Evolutionary conservation across 495 filamentous ascomycete species (phyloP), one percentile per base, ranked within the genome.

Genomic region (Immersiella caudata): DNA sequence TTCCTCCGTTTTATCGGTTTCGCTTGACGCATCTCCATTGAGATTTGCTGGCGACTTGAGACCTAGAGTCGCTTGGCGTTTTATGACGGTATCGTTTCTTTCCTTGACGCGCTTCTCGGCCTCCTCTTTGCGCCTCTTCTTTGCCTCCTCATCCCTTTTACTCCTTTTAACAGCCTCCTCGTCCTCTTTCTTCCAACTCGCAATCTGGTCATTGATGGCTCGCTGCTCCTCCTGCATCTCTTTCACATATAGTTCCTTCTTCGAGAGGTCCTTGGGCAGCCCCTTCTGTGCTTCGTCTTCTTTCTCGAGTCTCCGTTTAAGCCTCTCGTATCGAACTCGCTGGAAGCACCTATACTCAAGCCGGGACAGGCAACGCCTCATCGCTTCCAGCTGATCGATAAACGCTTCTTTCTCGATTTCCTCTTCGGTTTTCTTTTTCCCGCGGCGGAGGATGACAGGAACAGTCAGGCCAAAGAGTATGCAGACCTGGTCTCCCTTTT

Each of bases 381-480:
- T n/a, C 54, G 54, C 20, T 57, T 57, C 54, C 3, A 57, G 8
- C 54, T 25, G 54, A 27, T 57, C 54, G 54, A 57, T 25, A 18
- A 54, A 54, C 16, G 21, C 50, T 22, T 54, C 50, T 12, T 26
- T 6, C 21, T 57, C 54, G 54, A 22, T 29, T 26, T 59, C 27
- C 9, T 56, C 26, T 27, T 50, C 7, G n/a, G 11, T 35, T 9
- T 14, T 54, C 8, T 5, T 6, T 18, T 63, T 52, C 20, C 24
- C 16, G n/a, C 58, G n/a, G 6, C 58, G 20, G n/a, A 82, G 70
- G 24, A 79, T 75, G 2, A 82, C 79, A 7, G 81, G 81, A 1
- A 82, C 80, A 40, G 78, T 81, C 59, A 79, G 81, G 0, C 80
- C 81, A 56, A 73, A 80, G 1, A 83, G 62, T 40, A 82, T 79